Evolutionary conservation across 2,329 filamentous ascomycete species (phyloP).

Genomic region (Fusarium hostae): DNA sequence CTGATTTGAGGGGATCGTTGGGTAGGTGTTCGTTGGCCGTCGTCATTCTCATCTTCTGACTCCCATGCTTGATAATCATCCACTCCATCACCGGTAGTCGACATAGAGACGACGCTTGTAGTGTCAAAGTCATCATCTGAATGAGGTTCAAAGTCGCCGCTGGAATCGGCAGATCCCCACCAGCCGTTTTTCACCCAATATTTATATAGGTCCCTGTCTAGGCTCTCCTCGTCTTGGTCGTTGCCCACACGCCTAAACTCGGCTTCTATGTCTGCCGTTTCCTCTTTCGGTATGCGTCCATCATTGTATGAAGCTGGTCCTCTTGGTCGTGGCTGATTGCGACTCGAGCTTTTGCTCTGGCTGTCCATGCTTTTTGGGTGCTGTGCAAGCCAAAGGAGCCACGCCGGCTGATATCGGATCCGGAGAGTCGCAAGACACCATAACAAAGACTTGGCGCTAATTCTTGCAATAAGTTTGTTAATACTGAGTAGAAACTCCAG

Average conservation of each 20-base stretch:
- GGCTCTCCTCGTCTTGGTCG: slow-evolving; percentile 67
- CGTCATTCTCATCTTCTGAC: slow-evolving; percentile 55
- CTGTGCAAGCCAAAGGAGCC: slow-evolving; percentile 67
- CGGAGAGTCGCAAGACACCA: slow-evolving; percentile 69
- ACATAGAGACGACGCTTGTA: slow-evolving; percentile 79
- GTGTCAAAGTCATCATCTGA: slow-evolving; percentile 72
- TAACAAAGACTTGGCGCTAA: slow-evolving; percentile 47
- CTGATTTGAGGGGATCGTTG: slow-evolving; percentile 63
- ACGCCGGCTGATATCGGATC: slow-evolving; percentile 52
- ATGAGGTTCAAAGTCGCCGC: slow-evolving; percentile 77
- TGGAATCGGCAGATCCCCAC: slow-evolving; percentile 85
- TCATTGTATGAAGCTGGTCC: slow-evolving; percentile 47
- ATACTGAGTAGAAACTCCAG: slow-evolving; percentile 82
- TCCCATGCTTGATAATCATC: slow-evolving; percentile 62
- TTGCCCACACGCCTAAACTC: slow-evolving; percentile 73
- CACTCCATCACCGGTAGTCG: slow-evolving; percentile 56
- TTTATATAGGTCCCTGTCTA: slow-evolving; percentile 80
- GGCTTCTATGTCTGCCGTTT: slow-evolving; percentile 81
- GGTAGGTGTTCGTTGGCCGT: slow-evolving; percentile 77
- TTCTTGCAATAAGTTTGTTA: slow-evolving; percentile 55
- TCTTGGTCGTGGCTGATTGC: slow-evolving; percentile 22
- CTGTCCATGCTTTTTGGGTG: slow-evolving; percentile 49
- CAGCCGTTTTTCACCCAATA: slow-evolving; percentile 88
- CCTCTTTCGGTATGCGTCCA: slow-evolving; percentile 66
- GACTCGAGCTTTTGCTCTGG: slow-evolving; percentile 27